These are phyloP conservation scores for Colletotrichum graminicola DNA, from an alignment of 2,329 filamentous ascomycete species.

Conservation along the genomic window DNA sequence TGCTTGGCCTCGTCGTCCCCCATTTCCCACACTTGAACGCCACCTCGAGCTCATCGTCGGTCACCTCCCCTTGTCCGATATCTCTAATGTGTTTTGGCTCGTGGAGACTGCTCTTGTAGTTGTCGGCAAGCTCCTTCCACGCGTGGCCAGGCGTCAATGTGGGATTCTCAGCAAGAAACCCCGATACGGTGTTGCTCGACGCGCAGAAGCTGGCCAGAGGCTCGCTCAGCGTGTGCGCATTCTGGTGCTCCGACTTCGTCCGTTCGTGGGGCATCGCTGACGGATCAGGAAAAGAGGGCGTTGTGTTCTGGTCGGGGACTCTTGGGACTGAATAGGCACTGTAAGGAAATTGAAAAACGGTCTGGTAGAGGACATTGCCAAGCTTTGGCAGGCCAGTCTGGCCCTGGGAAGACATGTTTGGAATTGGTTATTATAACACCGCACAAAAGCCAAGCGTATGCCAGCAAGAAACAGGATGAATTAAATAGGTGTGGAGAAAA, in stretches of 20 bases:
- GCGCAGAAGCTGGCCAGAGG: neutral
- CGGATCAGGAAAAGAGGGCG: neutral
- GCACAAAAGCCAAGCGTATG: neutral
- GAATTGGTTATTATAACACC: neutral
- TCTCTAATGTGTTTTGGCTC: neutral
- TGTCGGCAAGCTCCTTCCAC: neutral
- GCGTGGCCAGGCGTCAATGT: neutral
- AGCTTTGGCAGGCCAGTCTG: neutral
- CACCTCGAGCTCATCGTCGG: conserved; percentile 7
- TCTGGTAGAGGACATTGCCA: neutral
- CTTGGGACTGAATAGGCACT: conserved; percentile 15
- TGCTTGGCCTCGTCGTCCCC: conserved; percentile 72
- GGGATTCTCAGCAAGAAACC: neutral
- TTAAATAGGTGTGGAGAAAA: neutral
- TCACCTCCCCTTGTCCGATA: neutral
- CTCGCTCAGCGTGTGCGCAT: neutral
- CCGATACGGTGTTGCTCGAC: neutral
- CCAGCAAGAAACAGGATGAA: neutral
- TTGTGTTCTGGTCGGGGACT: conserved; percentile 10
- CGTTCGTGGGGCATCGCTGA: neutral
- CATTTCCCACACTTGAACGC: conserved; percentile 65
- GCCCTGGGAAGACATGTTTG: neutral
- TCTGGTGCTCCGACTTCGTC: neutral
- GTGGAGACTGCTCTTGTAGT: neutral
- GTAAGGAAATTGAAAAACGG: conserved; percentile 8